A percentile compares a stretch with the other conserved stretches of the same genome.
Evolutionary conservation across 371 early-diverging fungal species (phyloP).

Genomic region (Apophysomyces trapeziformis): DNA sequence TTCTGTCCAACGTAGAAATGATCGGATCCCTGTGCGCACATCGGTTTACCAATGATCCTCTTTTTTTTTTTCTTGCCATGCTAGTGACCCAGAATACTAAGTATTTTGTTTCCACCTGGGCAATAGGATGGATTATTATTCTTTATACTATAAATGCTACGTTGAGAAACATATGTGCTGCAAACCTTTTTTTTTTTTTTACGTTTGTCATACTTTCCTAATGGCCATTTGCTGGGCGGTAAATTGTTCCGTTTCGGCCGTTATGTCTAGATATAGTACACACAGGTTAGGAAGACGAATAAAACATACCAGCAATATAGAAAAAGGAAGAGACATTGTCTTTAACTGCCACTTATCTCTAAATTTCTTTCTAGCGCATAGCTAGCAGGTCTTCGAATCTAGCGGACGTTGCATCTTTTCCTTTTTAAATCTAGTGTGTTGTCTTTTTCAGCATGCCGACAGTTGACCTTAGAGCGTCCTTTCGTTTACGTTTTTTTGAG

Average conservation of each 20-base stretch:
- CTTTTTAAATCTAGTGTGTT: too few relatives aligned
- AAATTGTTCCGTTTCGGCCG: background rate
- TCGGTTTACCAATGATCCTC: background rate
- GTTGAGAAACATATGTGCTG: background rate
- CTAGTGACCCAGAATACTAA: background rate
- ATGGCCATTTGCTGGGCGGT: conserved; percentile 5
- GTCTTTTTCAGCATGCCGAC: too few relatives aligned
- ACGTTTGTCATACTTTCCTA: conserved; percentile 7
- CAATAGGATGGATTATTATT: too few relatives aligned
- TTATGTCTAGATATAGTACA: background rate
- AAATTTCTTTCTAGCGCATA: too few relatives aligned
- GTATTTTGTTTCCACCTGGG: background rate
- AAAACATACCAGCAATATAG: background rate
- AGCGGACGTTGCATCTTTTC: too few relatives aligned
- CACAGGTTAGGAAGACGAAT: background rate
- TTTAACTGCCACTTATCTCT: too few relatives aligned
- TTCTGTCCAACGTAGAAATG: conserved; percentile 1
- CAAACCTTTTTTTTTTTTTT: background rate
- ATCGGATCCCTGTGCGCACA: conserved; percentile 8
- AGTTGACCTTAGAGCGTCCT: too few relatives aligned
- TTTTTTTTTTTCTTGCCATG: background rate
- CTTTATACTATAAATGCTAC: conserved; percentile 1
- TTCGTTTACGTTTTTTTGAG: too few relatives aligned
- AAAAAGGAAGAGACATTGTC: background rate
- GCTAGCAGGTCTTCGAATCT: too few relatives aligned